These are phyloP conservation scores for Scedosporium apiospermum DNA, from an alignment of 2,329 filamentous ascomycete genomes.

Conservation along the genomic window DNA sequence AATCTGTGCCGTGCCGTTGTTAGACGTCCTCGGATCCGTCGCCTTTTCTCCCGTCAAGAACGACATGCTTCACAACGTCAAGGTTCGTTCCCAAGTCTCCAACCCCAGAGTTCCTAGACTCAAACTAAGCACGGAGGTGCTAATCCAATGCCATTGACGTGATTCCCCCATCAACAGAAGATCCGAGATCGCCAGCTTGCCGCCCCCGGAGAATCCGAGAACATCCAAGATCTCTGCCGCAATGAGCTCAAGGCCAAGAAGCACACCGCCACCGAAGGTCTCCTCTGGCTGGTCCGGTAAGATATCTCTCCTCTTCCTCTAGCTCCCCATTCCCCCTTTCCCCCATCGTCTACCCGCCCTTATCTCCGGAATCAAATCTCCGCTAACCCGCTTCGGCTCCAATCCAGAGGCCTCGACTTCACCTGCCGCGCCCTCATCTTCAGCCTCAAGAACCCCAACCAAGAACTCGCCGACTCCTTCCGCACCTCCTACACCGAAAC, in stretches of 20 bases:
- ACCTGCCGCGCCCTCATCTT: slow-evolving; percentile 73
- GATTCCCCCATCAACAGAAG: slow-evolving; percentile 51
- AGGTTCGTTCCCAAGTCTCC: slow-evolving; percentile 41
- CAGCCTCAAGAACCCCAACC: slow-evolving; percentile 57
- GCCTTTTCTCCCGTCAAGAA: slow-evolving; percentile 87
- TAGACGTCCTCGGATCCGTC: slow-evolving; percentile 55
- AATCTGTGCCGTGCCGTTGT: slow-evolving; percentile 2
- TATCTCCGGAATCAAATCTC: background rate
- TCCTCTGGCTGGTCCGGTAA: slow-evolving; percentile 85
- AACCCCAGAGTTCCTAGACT: background rate
- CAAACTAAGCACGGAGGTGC: no score
- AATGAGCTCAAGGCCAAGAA: slow-evolving; percentile 89
- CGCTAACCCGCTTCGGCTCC: slow-evolving; percentile 1
- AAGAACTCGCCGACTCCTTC: slow-evolving; percentile 84
- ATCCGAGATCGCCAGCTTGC: slow-evolving; percentile 73
- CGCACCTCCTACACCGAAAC: slow-evolving; percentile 73
- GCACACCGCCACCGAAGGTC: slow-evolving; percentile 78
- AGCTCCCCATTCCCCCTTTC: background rate
- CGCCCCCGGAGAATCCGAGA: slow-evolving; percentile 69
- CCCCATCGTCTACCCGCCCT: background rate
- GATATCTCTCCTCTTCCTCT: slow-evolving; percentile 12
- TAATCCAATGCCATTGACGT: background rate
- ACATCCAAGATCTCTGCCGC: slow-evolving; percentile 71
- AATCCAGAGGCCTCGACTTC: slow-evolving; percentile 77
- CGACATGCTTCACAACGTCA: slow-evolving; percentile 86